Base-by-base conservation (phyloP, 2,329 filamentous ascomycete species). In the Coccinonectria pachysandricola region DNA sequence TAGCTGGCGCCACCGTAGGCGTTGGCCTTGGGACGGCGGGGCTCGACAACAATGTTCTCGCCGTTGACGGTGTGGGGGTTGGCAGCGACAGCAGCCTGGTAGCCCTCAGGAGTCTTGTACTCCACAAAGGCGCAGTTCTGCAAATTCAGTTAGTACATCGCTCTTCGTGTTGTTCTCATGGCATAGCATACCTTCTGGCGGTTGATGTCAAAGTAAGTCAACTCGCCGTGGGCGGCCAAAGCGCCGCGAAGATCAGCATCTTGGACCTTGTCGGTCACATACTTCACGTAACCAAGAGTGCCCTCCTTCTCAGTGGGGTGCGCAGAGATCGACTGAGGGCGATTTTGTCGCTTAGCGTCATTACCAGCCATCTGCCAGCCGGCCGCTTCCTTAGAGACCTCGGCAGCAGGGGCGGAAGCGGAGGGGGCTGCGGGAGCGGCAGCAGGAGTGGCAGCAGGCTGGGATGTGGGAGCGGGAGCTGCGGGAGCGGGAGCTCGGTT, bases 41-140 rank as follows among this genome's bases (percentile, higher is more conserved):
- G 83, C 61, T 96, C 91, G 30, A 98, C 81, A 36, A 74, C 68
- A 45, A 98, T 79, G 47, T 74, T 77, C 56, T 94, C 80, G 42
- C 76, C 80, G 45, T 80, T 83, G 37, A 98, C 73, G 22, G 71
- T 70, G 60, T 93, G 85, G 18, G 88, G 88, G 62, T 92, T 96
- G 43, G 79, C 80, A 35, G 72, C 72, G 19, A 84, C 68, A 21
- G 91, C 91, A 36, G 82, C 79, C 54, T 84, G 72, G 60, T 93
- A 95, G 23, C 75, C 85, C 29, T 86, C 75, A 12, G 74, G 53
- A 23, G 79, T 81, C 50, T 77, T 80, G 57, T 91, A 98, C 56
- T 98, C 91, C 34, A 95, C 84, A 51, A 96, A 96, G 14, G 91
- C 91, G 50, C 86, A 95, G 68, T 91, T 95, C 88, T 93, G 50